phyloP scores from a whole-genome alignment of 805 yeast genomes.

The Spathaspora gorwiae region DNA sequence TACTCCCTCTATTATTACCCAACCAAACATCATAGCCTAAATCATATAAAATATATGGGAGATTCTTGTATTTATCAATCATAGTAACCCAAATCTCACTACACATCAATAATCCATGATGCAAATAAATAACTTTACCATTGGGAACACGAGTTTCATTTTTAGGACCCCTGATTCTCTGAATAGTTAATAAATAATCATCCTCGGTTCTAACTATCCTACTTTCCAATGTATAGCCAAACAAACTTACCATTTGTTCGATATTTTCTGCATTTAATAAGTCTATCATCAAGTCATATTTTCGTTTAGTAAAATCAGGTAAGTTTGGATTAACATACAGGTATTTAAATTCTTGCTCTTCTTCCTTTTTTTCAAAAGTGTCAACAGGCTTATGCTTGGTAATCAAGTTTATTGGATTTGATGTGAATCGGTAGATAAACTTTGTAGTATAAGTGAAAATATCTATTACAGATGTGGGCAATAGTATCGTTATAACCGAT shows the following conservation, averaged over 20 bases:
- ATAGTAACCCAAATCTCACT: constrained; percentile 69
- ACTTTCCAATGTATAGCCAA: constrained; percentile 69
- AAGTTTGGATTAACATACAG: constrained; percentile 17
- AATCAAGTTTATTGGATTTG: constrained; percentile 24
- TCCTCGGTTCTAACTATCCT: constrained; percentile 76
- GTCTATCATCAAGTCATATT: constrained; percentile 27
- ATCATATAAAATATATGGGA: constrained; percentile 76
- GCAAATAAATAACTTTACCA: constrained; percentile 64
- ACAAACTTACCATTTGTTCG: constrained; percentile 60
- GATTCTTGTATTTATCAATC: constrained; percentile 33
- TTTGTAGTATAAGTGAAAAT: constrained; percentile 27
- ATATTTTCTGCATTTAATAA: constrained; percentile 50
- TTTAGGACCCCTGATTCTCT: constrained; percentile 44
- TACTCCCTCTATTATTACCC: constrained; percentile 61
- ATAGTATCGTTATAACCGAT: constrained; percentile 38
- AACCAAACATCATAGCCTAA: constrained; percentile 92
- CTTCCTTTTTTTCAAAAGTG: constrained; percentile 1
- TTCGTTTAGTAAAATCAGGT: constrained; percentile 14
- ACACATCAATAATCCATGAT: constrained; percentile 88
- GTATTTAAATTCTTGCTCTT: constrained; percentile 14
- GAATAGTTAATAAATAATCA: constrained; percentile 70
- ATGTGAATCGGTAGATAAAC: constrained; percentile 22
- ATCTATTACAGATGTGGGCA: constrained; percentile 42
- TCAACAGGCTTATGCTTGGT: constrained; percentile 3
- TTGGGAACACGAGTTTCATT: constrained; percentile 9